Percentiles rank a stretch among this genome's conserved stretches.
phyloP scores from a whole-genome alignment of 78 protist species.

The Bodo saltans region DNA sequence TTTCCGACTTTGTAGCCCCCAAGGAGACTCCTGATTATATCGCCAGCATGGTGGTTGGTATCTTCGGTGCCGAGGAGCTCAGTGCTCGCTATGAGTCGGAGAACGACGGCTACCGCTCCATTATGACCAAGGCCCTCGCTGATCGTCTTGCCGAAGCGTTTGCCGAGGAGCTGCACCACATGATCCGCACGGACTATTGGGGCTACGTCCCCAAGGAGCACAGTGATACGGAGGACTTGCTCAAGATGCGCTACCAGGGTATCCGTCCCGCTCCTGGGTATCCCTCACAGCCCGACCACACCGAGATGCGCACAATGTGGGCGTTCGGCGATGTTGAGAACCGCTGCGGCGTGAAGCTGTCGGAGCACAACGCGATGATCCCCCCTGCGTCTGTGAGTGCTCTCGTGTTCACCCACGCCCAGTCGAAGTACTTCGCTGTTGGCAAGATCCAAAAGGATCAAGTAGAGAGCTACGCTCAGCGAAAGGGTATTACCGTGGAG shows the following conservation, averaged over 20 bases:
- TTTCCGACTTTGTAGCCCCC: slow-evolving; percentile 93
- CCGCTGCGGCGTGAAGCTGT: slow-evolving; percentile 52
- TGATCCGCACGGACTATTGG: slow-evolving; percentile 84
- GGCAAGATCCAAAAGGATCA: slow-evolving; percentile 93
- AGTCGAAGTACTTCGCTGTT: slow-evolving; percentile 91
- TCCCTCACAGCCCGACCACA: slow-evolving; percentile 98
- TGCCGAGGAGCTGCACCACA: slow-evolving; percentile 87
- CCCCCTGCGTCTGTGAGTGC: slow-evolving; percentile 96
- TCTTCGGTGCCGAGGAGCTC: slow-evolving; percentile 82
- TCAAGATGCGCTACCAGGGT: slow-evolving; percentile 81
- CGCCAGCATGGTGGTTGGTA: slow-evolving; percentile 37
- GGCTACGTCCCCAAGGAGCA: slow-evolving; percentile 77
- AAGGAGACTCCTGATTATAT: slow-evolving; percentile 20
- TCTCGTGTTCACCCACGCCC: slow-evolving; percentile 76
- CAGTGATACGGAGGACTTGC: slow-evolving; percentile 59
- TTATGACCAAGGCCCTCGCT: slow-evolving; percentile 91
- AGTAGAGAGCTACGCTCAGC: slow-evolving; percentile 79
- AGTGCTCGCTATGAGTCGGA: slow-evolving; percentile 49
- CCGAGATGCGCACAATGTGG: slow-evolving; percentile 90
- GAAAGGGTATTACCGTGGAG: slow-evolving; percentile 64
- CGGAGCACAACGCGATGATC: slow-evolving; percentile 90
- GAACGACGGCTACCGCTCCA: slow-evolving; percentile 80
- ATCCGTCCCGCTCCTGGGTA: slow-evolving; percentile 99
- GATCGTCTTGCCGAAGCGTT: slow-evolving; percentile 88
- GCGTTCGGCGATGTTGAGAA: slow-evolving; percentile 43